A percentile compares a stretch with the other conserved stretches of the same genome.
Conservation (phyloP, 1,284 basidiomycete species). For the Cronartium quercuum region DNA sequence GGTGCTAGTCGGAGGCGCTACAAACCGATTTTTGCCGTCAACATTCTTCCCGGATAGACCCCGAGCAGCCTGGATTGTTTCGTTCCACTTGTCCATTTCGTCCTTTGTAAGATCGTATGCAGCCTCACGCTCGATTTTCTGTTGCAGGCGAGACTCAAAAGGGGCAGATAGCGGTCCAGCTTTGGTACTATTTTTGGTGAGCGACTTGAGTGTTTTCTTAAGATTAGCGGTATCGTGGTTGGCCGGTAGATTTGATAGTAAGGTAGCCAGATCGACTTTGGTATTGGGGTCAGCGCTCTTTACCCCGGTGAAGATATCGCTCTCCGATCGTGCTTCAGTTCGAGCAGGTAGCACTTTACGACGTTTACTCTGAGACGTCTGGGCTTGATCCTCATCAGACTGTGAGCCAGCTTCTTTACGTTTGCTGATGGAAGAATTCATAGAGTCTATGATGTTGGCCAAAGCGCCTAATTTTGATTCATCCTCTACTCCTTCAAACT, state of each 20-base stretch:
- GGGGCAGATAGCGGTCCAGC: slow-evolving; percentile 71
- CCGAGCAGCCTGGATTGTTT: slow-evolving; percentile 64
- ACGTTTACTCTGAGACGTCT: slow-evolving; percentile 10
- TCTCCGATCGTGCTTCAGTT: slow-evolving; percentile 13
- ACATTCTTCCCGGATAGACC: slow-evolving; percentile 60
- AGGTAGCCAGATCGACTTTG: slow-evolving; percentile 9
- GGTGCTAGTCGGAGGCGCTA: neutral
- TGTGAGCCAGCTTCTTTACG: slow-evolving; percentile 4
- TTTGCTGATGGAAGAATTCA: slow-evolving; percentile 14
- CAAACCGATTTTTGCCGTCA: slow-evolving; percentile 50
- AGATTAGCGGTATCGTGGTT: slow-evolving; percentile 44
- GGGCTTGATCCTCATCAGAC: neutral
- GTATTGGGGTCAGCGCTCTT: neutral
- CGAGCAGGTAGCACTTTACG: slow-evolving; percentile 29
- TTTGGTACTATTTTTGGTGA: slow-evolving; percentile 48
- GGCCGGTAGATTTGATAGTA: slow-evolving; percentile 9
- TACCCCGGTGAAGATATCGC: slow-evolving; percentile 18
- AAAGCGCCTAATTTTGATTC: slow-evolving; percentile 15
- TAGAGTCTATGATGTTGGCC: slow-evolving; percentile 18
- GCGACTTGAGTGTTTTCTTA: slow-evolving; percentile 57
- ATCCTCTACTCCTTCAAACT: slow-evolving; percentile 4
- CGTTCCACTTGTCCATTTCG: slow-evolving; percentile 89
- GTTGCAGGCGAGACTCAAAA: slow-evolving; percentile 75
- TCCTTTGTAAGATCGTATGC: slow-evolving; percentile 88
- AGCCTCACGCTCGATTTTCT: slow-evolving; percentile 82